Evolutionary conservation across 2,329 filamentous ascomycete genomes (phyloP), one percentile per base, ranked within the genome.

Genomic region (Hymenoscyphus salicellus): DNA sequence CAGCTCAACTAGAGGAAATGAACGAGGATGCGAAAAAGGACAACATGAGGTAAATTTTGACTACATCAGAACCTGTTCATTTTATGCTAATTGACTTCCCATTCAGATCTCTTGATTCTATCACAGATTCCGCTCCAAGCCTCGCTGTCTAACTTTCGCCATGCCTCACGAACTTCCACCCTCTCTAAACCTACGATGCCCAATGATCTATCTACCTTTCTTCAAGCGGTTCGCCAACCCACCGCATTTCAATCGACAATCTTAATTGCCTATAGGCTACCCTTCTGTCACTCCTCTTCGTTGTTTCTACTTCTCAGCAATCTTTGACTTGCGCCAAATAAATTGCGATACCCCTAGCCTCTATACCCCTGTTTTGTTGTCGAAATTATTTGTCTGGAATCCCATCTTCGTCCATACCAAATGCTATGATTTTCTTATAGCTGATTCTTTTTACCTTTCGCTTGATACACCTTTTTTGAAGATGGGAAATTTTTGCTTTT

Each of bases 1-100:
- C 70, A 46, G 61, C 71, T 43, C 75, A 76, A 66, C 58, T 86
- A 62, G 79, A 82, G 69, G 77, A 80, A 67, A 80, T 86, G 70
- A 83, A 85, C 74, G 79, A 82, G 65, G 83, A 86, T 71, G 83
- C 85, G 80, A 80, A 80, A 74, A 80, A 83, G 66, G 81, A 82
- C 61, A 85, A 86, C 72, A 75, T 83, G 70, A 79, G 75, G 74
- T 77, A 76, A 60, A 38, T 16, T 36, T 55, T 46, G 7, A 55
- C 43, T 20, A 17, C n/a, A 20, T 6, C 36, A 55, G 17, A 5
- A 17, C 41, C 17, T 41, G 55, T 58, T 23, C 30, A 10, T 14
- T 20, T 38, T 14, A 14, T 23, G 32, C 59, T 64, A 55, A 66
- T 23, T 11, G 6, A 23, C 52, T 28, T 32, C 23, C n/a, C 26